These are phyloP conservation scores for Backusella sp. DNA, from an alignment of 192 early-diverging fungal species.

Conservation along the genomic window DNA sequence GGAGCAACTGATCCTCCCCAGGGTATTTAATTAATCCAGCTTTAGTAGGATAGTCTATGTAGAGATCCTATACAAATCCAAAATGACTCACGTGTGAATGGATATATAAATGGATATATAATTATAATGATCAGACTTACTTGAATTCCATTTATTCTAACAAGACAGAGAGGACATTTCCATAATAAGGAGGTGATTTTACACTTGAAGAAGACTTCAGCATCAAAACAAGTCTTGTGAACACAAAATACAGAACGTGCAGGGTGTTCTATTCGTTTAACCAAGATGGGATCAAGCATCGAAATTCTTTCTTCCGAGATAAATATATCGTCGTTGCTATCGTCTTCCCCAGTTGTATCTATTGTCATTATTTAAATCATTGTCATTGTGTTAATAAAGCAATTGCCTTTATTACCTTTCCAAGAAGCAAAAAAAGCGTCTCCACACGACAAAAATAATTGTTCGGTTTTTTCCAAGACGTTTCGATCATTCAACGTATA, in stretches of 20 bases:
- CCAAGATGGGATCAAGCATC: conserved; percentile 9
- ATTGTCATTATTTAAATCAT: background rate
- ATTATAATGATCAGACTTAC: background rate
- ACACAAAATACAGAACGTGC: conserved; percentile 14
- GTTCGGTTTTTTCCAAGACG: background rate
- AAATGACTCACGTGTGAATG: no score
- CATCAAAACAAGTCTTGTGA: conserved; percentile 18
- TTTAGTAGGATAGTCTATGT: conserved; percentile 14
- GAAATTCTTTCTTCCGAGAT: background rate
- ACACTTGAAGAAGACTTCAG: conserved; percentile 2
- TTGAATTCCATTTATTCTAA: conserved; percentile 16
- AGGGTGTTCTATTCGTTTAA: conserved; percentile 12
- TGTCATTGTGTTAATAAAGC: background rate
- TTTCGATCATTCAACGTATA: conserved; percentile 6
- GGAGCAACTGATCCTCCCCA: background rate
- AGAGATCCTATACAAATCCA: conserved; percentile 9
- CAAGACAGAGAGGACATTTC: conserved; percentile 15
- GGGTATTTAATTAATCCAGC: conserved; percentile 6
- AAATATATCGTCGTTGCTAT: background rate
- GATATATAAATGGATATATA: background rate
- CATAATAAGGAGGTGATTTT: background rate
- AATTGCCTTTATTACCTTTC: background rate
- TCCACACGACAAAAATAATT: background rate
- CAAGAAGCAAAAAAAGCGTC: conserved; percentile 7
- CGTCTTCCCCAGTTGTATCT: background rate